phyloP scores from a whole-genome alignment of 2,329 filamentous ascomycete species.

The Penicillium vulpinum region DNA sequence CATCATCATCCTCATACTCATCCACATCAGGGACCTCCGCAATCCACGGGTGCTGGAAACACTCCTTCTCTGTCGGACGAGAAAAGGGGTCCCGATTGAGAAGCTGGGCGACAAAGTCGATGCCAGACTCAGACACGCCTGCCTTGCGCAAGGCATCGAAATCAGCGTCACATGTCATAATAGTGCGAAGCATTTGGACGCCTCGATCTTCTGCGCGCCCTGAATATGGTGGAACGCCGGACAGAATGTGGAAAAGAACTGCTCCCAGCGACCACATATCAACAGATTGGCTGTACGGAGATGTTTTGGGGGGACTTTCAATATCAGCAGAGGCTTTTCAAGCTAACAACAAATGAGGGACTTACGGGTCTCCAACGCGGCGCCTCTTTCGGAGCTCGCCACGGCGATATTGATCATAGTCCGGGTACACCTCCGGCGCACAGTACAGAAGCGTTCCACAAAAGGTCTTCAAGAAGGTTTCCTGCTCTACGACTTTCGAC shows the following conservation, averaged over 20 bases:
- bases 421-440: constrained; percentile 92
- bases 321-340: constrained; percentile 16
- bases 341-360: constrained; percentile 2
- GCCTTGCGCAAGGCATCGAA: constrained; percentile 60
- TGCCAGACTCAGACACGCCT: constrained; percentile 64
- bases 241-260: constrained; percentile 85
- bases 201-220: constrained; percentile 74
- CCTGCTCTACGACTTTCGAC: constrained; percentile 88
- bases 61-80: constrained; percentile 71
- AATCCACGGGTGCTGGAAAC: constrained; percentile 77
- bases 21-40: constrained; percentile 53
- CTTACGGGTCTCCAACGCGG: constrained; percentile 52
- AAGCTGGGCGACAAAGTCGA: constrained; percentile 76
- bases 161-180: constrained; percentile 77
- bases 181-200: constrained; percentile 72
- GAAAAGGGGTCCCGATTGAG: constrained; percentile 74
- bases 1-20: constrained; percentile 64
- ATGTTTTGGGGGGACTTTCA: constrained; percentile 48
- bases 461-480: constrained; percentile 93
- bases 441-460: constrained; percentile 96
- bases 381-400: constrained; percentile 63
- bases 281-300: constrained; percentile 83
- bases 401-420: constrained; percentile 66
- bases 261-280: constrained; percentile 97
- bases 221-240: constrained; percentile 75